Evolutionary conservation across 2,329 filamentous ascomycete species (phyloP), one percentile per base, ranked within the genome.

Genomic region (Aspergillus japonicus): DNA sequence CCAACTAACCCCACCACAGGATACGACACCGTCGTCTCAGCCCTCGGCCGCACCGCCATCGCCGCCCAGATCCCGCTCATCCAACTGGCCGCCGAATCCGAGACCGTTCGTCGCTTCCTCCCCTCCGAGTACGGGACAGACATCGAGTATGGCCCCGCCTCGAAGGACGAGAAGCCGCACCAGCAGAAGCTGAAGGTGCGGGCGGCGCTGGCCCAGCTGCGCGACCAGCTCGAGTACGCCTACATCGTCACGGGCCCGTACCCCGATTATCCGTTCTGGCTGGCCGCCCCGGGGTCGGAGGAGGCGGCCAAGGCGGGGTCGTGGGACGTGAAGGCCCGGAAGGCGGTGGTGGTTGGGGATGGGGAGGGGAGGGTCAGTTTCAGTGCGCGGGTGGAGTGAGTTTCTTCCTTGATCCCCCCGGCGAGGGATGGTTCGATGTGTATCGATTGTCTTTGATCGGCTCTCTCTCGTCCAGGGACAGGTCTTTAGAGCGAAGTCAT

Each of bases 221-320:
- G 81, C n/a, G 79, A 80, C 64, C 74, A 80, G 7, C 70, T 91
- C 26, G 80, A 85, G 53, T 81, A 87, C 58, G 89, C 88, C 0
- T 90, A 87, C 69, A 76, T 91, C 0, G 88, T 91, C 4, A 90
- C 88, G 0, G 88, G 88, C 0, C 88, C 88, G 0, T 91, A 88
- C 64, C 82, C 83, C 31, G 88, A 89, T 62, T 80, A 57, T 12
- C 63, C 63, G 1, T 65, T 88, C 69, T 90, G 82, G 76, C 77
- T 89, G 49, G 72, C 39, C 5, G 68, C 39, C 5, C 68, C 5
- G 67, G 76, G 16, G n/a, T 59, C n/a, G 71, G 76, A 6, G 5
- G 76, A 5, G 5, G 73, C 71, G 0, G 72, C 54, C 16, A 69
- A 76, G 35, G 73, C 78, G 0, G 88, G 89, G 2, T 82, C 82